A percentile compares a stretch with the other conserved stretches of the same genome.
phyloP scores from a whole-genome alignment of 2,329 filamentous ascomycete species.

The Didymella segeticola region DNA sequence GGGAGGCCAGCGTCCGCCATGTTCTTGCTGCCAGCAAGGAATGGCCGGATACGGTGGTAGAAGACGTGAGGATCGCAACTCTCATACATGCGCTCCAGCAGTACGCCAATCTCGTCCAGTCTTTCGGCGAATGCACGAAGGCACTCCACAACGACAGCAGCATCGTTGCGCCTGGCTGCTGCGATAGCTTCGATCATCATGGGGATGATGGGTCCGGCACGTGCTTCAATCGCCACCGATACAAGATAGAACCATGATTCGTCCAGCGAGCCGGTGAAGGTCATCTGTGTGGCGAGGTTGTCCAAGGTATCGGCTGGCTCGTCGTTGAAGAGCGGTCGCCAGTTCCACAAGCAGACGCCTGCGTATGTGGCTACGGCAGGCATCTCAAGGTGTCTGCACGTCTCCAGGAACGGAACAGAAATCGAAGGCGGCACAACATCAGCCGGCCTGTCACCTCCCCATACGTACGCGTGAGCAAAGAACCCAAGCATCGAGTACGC shows the following conservation, averaged over 20 bases:
- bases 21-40: constrained; percentile 95
- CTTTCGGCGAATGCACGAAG: constrained; percentile 85
- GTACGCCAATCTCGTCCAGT: constrained; percentile 78
- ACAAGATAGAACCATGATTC: constrained; percentile 99
- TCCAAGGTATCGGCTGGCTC: constrained; percentile 83
- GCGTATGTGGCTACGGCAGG: constrained; percentile 95
- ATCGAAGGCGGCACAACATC: constrained; percentile 82
- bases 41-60: constrained; percentile 95
- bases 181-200: constrained; percentile 88
- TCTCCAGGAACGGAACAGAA: constrained; percentile 79
- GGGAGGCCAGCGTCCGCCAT: constrained; percentile 95
- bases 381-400: constrained; percentile 80
- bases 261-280: constrained; percentile 92
- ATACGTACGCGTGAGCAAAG: constrained; percentile 85
- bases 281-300: constrained; percentile 86
- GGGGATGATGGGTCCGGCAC: constrained; percentile 84
- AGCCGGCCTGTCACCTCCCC: constrained; percentile 78
- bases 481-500: constrained; percentile 82
- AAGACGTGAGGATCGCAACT: constrained; percentile 94
- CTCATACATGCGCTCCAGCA: constrained; percentile 92
- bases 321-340: constrained; percentile 85
- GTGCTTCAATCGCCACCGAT: constrained; percentile 93
- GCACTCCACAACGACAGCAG: constrained; percentile 73
- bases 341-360: constrained; percentile 93
- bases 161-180: constrained; percentile 76